Conservation (phyloP, 495 filamentous ascomycete species). For the Penicillium ucsense region DNA sequence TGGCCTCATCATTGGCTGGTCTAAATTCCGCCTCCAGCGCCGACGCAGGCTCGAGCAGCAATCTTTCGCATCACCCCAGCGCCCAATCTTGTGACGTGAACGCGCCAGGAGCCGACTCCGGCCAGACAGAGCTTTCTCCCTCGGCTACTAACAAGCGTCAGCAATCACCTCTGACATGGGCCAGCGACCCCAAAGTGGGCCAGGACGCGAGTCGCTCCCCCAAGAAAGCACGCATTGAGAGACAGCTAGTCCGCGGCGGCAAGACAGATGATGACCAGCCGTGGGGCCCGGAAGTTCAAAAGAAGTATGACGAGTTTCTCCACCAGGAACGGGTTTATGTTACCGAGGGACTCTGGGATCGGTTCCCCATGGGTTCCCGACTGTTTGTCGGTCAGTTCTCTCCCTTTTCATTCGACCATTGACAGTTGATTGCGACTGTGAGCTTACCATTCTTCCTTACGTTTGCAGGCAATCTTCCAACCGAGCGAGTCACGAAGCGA, state of each 20-base stretch:
- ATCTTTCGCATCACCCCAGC: too few relatives aligned
- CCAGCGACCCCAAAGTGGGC: constrained; percentile 20
- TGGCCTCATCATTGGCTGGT: too few relatives aligned
- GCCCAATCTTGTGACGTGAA: constrained; percentile 8
- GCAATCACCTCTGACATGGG: constrained; percentile 23
- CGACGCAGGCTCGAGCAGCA: too few relatives aligned
- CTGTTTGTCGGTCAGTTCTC: constrained; percentile 77
- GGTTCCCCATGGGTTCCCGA: constrained; percentile 75
- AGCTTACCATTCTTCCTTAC: not conserved
- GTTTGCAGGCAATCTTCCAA: constrained; percentile 75
- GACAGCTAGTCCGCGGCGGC: constrained; percentile 12
- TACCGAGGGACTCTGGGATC: constrained; percentile 85
- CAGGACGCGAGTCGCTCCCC: constrained; percentile 23
- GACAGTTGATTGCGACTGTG: too few relatives aligned
- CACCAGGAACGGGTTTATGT: constrained; percentile 71
- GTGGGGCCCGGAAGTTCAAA: constrained; percentile 55
- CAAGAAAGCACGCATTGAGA: constrained; percentile 25
- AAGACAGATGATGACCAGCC: constrained; percentile 39
- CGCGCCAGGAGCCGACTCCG: constrained; percentile 45
- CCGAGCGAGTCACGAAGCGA: constrained; percentile 84
- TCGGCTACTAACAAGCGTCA: constrained; percentile 51
- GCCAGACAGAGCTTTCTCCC: constrained; percentile 47
- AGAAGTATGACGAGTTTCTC: constrained; percentile 74
- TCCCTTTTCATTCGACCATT: not conserved
- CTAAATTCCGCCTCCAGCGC: too few relatives aligned